These are phyloP conservation scores for Talaromyces borbonicus DNA, from an alignment of 495 filamentous ascomycete species.

Conservation along the genomic window DNA sequence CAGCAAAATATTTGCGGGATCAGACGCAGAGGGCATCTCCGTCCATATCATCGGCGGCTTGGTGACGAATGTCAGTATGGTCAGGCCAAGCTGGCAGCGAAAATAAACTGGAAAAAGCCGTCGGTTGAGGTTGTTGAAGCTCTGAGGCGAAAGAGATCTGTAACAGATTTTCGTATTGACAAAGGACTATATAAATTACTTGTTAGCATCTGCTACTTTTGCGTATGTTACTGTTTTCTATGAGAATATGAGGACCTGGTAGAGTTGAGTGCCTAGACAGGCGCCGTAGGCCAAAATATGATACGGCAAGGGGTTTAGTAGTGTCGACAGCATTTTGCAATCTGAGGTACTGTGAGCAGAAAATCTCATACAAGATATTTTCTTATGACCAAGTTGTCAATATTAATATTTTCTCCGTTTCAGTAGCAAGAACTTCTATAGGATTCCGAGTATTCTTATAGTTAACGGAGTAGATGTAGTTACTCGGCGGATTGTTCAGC, in stretches of 20 bases:
- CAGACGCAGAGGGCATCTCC: slow-evolving; percentile 25
- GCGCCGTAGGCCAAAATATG: slow-evolving; percentile 44
- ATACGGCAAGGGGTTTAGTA: slow-evolving; percentile 22
- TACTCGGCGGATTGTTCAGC: too few relatives aligned
- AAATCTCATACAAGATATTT: too few relatives aligned
- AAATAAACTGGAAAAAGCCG: slow-evolving; percentile 48
- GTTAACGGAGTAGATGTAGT: too few relatives aligned
- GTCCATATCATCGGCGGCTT: slow-evolving; percentile 22
- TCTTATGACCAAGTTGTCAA: too few relatives aligned
- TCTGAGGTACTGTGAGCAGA: too few relatives aligned
- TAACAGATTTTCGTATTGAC: slow-evolving; percentile 43
- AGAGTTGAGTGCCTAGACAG: slow-evolving; percentile 42
- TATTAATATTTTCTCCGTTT: too few relatives aligned
- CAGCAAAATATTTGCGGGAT: slow-evolving; percentile 28
- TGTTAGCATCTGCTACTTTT: neutral
- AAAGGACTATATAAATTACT: slow-evolving; percentile 29
- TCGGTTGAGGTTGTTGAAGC: slow-evolving; percentile 43
- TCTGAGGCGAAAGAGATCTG: slow-evolving; percentile 31
- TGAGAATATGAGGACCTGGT: slow-evolving; percentile 21
- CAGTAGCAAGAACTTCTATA: neutral
- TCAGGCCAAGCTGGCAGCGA: slow-evolving; percentile 29
- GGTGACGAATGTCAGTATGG: slow-evolving; percentile 34
- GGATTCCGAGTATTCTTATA: too few relatives aligned
- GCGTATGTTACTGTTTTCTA: slow-evolving; percentile 1
- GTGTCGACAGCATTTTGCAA: slow-evolving; percentile 1